Evolutionary conservation across 2,329 filamentous ascomycete genomes (phyloP).

Genomic region (Aspergillus carbonarius): DNA sequence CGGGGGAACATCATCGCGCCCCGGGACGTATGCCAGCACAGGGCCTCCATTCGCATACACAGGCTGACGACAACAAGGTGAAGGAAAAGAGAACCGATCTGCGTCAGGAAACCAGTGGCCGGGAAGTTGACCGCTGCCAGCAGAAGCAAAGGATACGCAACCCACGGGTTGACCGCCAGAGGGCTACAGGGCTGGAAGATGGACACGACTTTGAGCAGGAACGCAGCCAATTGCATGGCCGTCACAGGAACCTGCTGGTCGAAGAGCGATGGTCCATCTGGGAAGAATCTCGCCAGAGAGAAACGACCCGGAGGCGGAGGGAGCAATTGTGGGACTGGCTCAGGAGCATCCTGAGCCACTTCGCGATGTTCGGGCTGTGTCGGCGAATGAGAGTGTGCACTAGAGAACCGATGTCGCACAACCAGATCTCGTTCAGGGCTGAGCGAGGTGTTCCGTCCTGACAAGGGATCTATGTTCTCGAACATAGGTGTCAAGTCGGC

Average conservation of each 20-base stretch:
- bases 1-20: not conserved
- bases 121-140: slow-evolving; percentile 66
- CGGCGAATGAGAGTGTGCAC: slow-evolving; percentile 27
- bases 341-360: slow-evolving; percentile 15
- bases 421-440: slow-evolving; percentile 34
- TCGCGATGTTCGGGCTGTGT: slow-evolving; percentile 15
- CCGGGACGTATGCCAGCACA: slow-evolving; percentile 9
- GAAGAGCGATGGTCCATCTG: slow-evolving; percentile 23
- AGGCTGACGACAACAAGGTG: slow-evolving; percentile 49
- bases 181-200: slow-evolving; percentile 70
- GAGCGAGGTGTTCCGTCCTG: slow-evolving; percentile 20
- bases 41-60: slow-evolving; percentile 35
- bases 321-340: slow-evolving; percentile 38
- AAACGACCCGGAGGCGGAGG: slow-evolving; percentile 42
- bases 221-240: slow-evolving; percentile 58
- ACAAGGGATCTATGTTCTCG: slow-evolving; percentile 10
- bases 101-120: slow-evolving; percentile 35
- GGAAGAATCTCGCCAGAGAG: slow-evolving; percentile 20
- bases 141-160: slow-evolving; percentile 66
- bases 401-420: slow-evolving; percentile 31
- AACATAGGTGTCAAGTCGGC: slow-evolving; percentile 17
- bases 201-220: slow-evolving; percentile 66
- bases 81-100: slow-evolving; percentile 44
- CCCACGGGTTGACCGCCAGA: slow-evolving; percentile 62
- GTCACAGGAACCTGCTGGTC: slow-evolving; percentile 35